Conservation (phyloP, 306 rosid genomes). For the Acacia melanoxylon region DNA sequence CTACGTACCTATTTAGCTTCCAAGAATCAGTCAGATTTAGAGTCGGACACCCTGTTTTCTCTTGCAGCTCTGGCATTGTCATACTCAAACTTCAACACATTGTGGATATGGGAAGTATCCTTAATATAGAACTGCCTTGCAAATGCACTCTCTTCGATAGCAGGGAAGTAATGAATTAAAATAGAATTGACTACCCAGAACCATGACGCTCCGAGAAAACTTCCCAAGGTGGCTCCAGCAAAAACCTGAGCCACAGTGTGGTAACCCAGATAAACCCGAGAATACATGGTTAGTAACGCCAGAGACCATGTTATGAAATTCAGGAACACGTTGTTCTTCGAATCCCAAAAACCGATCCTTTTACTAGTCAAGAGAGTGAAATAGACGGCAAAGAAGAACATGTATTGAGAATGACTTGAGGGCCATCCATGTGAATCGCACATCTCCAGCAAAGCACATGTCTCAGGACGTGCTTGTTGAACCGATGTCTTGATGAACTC, state of each 20-base stretch:
- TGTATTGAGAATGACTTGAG: conserved; percentile 88
- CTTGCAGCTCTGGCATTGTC: conserved; percentile 80
- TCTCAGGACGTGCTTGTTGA: conserved; percentile 81
- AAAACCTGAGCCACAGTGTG: conserved; percentile 78
- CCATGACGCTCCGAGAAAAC: conserved; percentile 72
- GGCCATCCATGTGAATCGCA: conserved; percentile 99
- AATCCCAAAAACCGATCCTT: conserved; percentile 45
- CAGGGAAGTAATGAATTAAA: conserved; percentile 49
- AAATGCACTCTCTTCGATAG: conserved; percentile 72
- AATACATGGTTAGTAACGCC: conserved; percentile 62
- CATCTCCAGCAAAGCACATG: conserved; percentile 74
- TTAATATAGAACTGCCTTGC: conserved; percentile 71
- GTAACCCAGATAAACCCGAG: conserved; percentile 92
- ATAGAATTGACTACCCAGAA: conserved; percentile 70
- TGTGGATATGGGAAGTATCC: conserved; percentile 82
- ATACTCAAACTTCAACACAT: conserved; percentile 91
- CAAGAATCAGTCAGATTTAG: conserved; percentile 41
- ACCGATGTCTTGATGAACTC: conserved; percentile 70
- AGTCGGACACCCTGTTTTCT: conserved; percentile 34
- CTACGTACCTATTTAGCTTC: conserved; percentile 13
- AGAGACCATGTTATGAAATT: conserved; percentile 52
- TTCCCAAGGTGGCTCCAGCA: conserved; percentile 81
- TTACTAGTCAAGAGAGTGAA: conserved; percentile 48
- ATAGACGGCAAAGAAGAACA: conserved; percentile 85
- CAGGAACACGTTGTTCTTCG: conserved; percentile 35